Conservation (phyloP, 805 yeast genomes). For the Brettanomyces anomalus region DNA sequence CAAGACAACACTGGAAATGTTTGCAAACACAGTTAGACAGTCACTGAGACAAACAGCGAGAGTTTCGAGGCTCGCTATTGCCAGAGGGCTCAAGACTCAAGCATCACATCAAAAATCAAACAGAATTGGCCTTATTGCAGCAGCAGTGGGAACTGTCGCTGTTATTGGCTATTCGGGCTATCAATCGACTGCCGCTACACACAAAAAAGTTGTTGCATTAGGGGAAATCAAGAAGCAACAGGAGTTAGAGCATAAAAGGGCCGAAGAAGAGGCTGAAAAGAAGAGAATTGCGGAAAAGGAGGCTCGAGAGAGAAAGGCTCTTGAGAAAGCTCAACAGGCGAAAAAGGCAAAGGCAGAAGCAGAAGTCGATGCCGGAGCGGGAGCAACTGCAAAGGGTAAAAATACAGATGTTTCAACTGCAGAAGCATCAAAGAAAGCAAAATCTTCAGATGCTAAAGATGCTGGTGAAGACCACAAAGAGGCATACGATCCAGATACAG, state of each 20-base stretch:
- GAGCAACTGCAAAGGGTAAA: slow-evolving; percentile 2
- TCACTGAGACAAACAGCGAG: not conserved
- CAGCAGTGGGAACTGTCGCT: slow-evolving; percentile 4
- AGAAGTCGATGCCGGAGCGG: slow-evolving; percentile 4
- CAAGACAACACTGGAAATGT: not conserved
- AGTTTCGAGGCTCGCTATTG: no score
- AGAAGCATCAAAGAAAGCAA: slow-evolving; percentile 1
- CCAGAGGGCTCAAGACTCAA: not conserved
- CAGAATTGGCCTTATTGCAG: not conserved
- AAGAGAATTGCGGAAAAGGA: not conserved
- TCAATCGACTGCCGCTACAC: not conserved
- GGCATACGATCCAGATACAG: slow-evolving; percentile 93
- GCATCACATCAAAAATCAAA: slow-evolving; percentile 1
- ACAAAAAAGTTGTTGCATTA: not conserved
- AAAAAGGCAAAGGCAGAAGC: not conserved
- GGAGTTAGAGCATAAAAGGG: not conserved
- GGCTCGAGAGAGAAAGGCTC: not conserved
- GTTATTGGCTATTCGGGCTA: slow-evolving; percentile 2
- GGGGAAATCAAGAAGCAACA: not conserved
- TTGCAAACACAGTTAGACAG: not conserved
- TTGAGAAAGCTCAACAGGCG: slow-evolving; percentile 1
- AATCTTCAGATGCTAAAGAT: slow-evolving; percentile 8
- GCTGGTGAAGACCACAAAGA: slow-evolving; percentile 38
- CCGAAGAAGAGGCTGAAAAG: not conserved
- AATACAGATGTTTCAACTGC: slow-evolving; percentile 1